Conservation (phyloP, 2,329 filamentous ascomycete genomes). For the Aspergillus niger region DNA sequence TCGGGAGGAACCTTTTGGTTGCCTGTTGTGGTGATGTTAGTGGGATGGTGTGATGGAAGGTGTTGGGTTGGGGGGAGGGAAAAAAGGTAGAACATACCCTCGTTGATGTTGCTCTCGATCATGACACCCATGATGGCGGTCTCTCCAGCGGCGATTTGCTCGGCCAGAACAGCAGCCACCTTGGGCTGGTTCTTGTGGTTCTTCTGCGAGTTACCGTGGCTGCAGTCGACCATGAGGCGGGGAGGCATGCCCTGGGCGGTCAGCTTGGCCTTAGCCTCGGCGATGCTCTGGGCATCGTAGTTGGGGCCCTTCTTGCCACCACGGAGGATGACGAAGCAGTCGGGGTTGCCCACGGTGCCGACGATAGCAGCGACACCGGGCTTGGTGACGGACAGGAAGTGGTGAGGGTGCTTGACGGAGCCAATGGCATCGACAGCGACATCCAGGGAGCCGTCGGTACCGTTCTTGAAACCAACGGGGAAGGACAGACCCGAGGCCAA, state of each 20-base stretch:
- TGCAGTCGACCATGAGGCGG: constrained; percentile 96
- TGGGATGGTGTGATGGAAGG: neutral
- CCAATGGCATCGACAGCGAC: constrained; percentile 96
- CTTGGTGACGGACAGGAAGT: constrained; percentile 97
- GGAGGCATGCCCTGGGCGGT: constrained; percentile 71
- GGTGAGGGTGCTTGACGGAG: constrained; percentile 85
- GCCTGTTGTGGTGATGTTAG: constrained; percentile 44
- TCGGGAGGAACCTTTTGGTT: constrained; percentile 89
- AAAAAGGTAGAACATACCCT: constrained; percentile 59
- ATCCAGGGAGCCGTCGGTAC: constrained; percentile 84
- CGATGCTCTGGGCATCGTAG: constrained; percentile 83
- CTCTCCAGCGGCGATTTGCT: constrained; percentile 84
- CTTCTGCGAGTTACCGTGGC: constrained; percentile 93
- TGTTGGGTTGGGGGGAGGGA: neutral
- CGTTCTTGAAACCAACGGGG: constrained; percentile 99
- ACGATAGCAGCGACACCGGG: constrained; percentile 93
- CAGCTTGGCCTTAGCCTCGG: constrained; percentile 77
- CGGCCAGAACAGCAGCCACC: constrained; percentile 77
- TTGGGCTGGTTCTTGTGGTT: constrained; percentile 97
- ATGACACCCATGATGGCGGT: constrained; percentile 92
- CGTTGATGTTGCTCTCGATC: constrained; percentile 97
- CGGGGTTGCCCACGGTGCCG: constrained; percentile 89
- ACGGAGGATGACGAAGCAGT: constrained; percentile 94
- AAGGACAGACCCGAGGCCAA: constrained; percentile 91
- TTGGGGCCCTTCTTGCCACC: constrained; percentile 94